Base-by-base conservation (phyloP, 2,329 filamentous ascomycete genomes). In the Neofusicoccum parvum region DNA sequence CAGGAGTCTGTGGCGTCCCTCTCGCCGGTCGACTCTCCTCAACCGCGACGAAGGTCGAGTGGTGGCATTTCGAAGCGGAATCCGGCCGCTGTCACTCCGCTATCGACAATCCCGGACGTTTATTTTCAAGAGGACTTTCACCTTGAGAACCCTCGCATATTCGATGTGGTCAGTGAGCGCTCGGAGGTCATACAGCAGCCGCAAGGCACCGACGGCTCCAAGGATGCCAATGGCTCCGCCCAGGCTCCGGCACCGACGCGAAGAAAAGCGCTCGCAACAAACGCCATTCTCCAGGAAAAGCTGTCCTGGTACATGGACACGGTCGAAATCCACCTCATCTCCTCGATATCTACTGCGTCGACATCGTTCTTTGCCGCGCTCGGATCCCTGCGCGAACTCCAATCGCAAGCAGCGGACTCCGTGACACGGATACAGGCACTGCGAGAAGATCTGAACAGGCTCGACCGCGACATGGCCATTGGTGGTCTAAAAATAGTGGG, bases 231-330 rank as follows among this genome's bases (percentile, higher is more conserved):
- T 75, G 88, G 87, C 5, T 82, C 81, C 59, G 80, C 84, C 0
- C 79, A 85, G 23, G 84, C 85, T 11, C 88, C 91, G 7, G 75
- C 81, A 49, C 76, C 79, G 17, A 78, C 80, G 12, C 83, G 83
- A 9, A 87, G 94, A 67, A 98, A 97, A 76, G 91, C 92, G 1
- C 82, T 99, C 34, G 94, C 94, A 7, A 97, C 94, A 0, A 99
- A 99, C 78, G 95, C 95, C 0, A 99, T 99, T 66, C 78, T 99
- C 41, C 95, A 99, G 76, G 95, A 99, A 78, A 99, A 99, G 78
- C 83, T 99, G 12, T 98, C 95, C 0, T 99, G 95, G 95, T 99
- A 99, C 77, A 97, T 99, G 93, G 95, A 99, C 76, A 99, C 95
- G 0, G 93, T 99, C 23, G 95, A 99, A 76, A 92, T 99, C 64